Percentiles rank a stretch among this genome's conserved stretches.
phyloP scores from a whole-genome alignment of 495 filamentous ascomycete species.

The Xylaria scruposa region DNA sequence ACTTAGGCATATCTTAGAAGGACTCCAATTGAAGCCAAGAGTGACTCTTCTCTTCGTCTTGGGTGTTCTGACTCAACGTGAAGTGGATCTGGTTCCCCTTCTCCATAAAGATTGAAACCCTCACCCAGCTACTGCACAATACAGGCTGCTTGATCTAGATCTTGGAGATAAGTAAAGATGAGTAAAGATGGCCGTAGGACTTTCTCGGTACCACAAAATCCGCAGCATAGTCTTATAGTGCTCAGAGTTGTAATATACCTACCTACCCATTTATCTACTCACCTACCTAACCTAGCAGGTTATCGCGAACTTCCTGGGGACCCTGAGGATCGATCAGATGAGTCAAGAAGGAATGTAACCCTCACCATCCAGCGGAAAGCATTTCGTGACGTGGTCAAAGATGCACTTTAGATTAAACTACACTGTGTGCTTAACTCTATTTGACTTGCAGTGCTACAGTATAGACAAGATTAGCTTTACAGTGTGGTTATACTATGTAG shows the following conservation, averaged over 20 bases:
- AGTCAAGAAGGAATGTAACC: constrained; percentile 25
- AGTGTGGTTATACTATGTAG: not conserved
- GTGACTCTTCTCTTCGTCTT: not conserved
- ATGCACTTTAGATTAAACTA: not conserved
- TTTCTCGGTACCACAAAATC: constrained; percentile 1
- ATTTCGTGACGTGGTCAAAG: constrained; percentile 17
- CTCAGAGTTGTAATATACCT: not conserved
- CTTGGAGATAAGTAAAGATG: not conserved
- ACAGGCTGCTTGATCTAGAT: not conserved
- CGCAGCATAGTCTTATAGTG: not conserved
- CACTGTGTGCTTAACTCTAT: constrained; percentile 8
- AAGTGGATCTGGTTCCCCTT: not conserved
- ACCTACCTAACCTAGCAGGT: constrained; percentile 1
- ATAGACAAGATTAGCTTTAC: not conserved
- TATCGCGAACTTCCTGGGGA: not conserved
- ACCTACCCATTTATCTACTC: not conserved
- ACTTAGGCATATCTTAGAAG: not conserved
- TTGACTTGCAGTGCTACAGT: not conserved
- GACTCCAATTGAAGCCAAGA: not conserved
- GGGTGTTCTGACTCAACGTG: not conserved
- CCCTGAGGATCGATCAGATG: constrained; percentile 18
- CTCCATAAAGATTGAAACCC: not conserved
- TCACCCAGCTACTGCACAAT: not conserved
- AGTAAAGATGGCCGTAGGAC: not conserved
- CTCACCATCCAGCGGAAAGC: not conserved